These are phyloP conservation scores for Periconia digitata DNA, from an alignment of 2,329 filamentous ascomycete species.

Conservation along the genomic window DNA sequence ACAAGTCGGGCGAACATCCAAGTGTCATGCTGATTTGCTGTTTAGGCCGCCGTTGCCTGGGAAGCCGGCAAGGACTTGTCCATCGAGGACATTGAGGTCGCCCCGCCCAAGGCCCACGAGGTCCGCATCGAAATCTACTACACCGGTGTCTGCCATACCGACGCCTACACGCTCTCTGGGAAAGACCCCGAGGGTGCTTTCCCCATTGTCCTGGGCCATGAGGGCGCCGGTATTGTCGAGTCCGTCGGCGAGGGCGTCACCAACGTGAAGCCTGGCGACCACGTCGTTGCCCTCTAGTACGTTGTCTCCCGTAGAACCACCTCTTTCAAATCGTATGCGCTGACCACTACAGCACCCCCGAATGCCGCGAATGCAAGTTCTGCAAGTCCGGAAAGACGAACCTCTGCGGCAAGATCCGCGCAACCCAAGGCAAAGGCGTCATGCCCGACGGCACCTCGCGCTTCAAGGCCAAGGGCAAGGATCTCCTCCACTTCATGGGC, in stretches of 20 bases:
- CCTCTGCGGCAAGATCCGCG: conserved; percentile 97
- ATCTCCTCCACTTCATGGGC: conserved; percentile 98
- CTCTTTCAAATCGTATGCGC: conserved; percentile 5
- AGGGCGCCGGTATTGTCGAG: conserved; percentile 48
- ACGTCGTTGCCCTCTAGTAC: conserved; percentile 61
- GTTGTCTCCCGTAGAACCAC: conserved; percentile 8
- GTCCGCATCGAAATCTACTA: conserved; percentile 97
- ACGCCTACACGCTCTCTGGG: conserved; percentile 68
- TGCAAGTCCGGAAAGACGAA: conserved; percentile 99
- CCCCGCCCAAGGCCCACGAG: conserved; percentile 85
- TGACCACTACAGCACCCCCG: conserved; percentile 71
- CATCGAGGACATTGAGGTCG: conserved; percentile 91
- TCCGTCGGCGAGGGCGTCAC: conserved; percentile 87
- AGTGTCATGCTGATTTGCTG: conserved; percentile 15
- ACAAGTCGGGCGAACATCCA: conserved; percentile 6
- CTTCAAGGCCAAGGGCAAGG: conserved; percentile 93
- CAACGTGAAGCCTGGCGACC: conserved; percentile 89
- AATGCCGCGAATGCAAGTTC: conserved; percentile 98
- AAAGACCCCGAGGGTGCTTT: conserved; percentile 84
- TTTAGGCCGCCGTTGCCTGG: conserved; percentile 90
- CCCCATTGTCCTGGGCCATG: conserved; percentile 47
- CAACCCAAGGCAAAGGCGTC: conserved; percentile 90
- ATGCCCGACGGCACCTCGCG: conserved; percentile 97
- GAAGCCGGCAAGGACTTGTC: conserved; percentile 87
- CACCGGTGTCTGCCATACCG: conserved; percentile 98